Conservation (phyloP, 768 basidiomycete genomes). For the Phylloporus sp. region DNA sequence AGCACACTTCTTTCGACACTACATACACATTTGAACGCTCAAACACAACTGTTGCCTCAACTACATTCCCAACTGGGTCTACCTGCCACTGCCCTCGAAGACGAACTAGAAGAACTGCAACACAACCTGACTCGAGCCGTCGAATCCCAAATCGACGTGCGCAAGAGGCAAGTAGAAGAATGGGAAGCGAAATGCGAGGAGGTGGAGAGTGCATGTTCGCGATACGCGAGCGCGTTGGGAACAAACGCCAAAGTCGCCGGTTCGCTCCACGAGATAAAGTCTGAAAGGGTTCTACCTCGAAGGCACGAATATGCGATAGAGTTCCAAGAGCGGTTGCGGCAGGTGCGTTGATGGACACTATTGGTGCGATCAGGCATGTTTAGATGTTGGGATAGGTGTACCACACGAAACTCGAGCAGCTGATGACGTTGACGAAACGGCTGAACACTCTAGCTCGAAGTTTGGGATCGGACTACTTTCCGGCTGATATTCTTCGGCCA, state of each 20-base stretch:
- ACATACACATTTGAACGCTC: constrained; percentile 72
- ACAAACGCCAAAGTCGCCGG: constrained; percentile 66
- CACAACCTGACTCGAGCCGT: constrained; percentile 73
- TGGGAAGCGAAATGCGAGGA: constrained; percentile 62
- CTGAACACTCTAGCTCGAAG: constrained; percentile 56
- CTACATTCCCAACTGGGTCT: constrained; percentile 83
- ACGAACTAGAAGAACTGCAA: constrained; percentile 73
- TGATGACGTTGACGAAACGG: constrained; percentile 66
- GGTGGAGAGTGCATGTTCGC: constrained; percentile 61
- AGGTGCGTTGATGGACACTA: constrained; percentile 45
- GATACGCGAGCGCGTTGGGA: constrained; percentile 68
- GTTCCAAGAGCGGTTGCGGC: constrained; percentile 74
- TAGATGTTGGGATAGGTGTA: constrained; percentile 48
- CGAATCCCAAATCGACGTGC: constrained; percentile 63
- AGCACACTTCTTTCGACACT: constrained; percentile 73
- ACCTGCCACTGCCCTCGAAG: constrained; percentile 72
- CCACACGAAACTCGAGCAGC: constrained; percentile 73
- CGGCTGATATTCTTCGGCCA: constrained; percentile 51
- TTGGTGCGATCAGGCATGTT: neutral
- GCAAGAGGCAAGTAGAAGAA: constrained; percentile 73
- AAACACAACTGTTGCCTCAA: constrained; percentile 78
- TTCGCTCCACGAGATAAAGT: constrained; percentile 60
- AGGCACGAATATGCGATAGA: constrained; percentile 65
- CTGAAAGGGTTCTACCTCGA: constrained; percentile 68
- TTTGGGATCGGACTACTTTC: constrained; percentile 57